These are phyloP conservation scores for Fusarium sp. DNA, from an alignment of 2,329 filamentous ascomycete genomes.

Conservation along the genomic window DNA sequence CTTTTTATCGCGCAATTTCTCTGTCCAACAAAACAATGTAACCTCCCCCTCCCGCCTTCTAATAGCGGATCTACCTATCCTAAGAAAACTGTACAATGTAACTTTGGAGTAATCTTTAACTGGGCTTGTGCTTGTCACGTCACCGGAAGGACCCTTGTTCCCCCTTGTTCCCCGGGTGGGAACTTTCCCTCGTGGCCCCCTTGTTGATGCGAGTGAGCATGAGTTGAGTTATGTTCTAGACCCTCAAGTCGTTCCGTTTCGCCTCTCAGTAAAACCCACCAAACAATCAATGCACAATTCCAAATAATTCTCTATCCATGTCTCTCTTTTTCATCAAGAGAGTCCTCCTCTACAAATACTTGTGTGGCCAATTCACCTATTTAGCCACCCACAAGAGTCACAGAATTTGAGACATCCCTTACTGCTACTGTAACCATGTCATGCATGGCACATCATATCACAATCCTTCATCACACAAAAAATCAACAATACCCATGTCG, in stretches of 20 bases:
- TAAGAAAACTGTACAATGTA: neutral
- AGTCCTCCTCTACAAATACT: too few relatives aligned
- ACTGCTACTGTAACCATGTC: neutral
- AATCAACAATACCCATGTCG: conserved; percentile 3
- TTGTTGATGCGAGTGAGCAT: neutral
- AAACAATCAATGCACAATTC: neutral
- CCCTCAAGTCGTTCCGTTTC: neutral
- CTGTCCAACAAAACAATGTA: too few relatives aligned
- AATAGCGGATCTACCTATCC: neutral
- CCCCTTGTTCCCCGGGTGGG: conserved; percentile 30
- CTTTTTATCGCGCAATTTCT: neutral
- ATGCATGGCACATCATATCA: neutral
- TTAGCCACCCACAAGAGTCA: too few relatives aligned
- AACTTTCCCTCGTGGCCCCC: conserved; percentile 37
- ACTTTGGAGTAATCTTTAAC: neutral
- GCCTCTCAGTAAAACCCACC: neutral
- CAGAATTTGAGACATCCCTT: neutral
- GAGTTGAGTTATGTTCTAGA: conserved; percentile 20
- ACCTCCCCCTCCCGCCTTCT: neutral
- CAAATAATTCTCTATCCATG: conserved; percentile 1
- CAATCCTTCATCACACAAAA: neutral
- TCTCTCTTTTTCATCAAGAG: neutral
- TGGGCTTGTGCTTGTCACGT: conserved; percentile 3
- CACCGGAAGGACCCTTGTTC: conserved; percentile 4
- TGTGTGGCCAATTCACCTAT: too few relatives aligned